A percentile compares a stretch with the other conserved stretches of the same genome.
Evolutionary conservation across 257 asterid genomes (phyloP).

Genomic region (Knoxia roxburghii): DNA sequence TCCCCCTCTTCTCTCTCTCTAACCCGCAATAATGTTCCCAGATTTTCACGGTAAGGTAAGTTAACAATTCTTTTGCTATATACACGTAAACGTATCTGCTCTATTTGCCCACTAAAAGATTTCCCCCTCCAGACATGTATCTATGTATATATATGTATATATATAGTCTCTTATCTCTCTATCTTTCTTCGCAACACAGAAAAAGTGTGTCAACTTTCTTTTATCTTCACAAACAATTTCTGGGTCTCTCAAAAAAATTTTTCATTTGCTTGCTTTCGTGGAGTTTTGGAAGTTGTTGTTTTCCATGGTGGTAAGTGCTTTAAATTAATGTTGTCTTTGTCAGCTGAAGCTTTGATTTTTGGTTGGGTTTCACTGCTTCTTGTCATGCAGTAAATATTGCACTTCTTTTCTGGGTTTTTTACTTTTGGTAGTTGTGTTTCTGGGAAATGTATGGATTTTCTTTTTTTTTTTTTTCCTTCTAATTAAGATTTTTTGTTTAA

Average conservation of each 20-base stretch:
- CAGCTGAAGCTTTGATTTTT: not conserved
- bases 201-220: not conserved
- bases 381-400: constrained; percentile 11
- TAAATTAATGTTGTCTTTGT: not conserved
- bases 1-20: constrained; percentile 24
- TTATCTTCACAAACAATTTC: not conserved
- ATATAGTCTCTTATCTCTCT: not conserved
- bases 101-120: not conserved
- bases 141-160: too few species aligned
- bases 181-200: not conserved
- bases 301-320: not conserved
- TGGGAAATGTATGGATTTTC: not conserved
- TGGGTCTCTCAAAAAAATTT: not conserved
- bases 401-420: not conserved
- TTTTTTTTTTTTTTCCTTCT: not conserved
- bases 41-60: constrained; percentile 28
- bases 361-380: constrained; percentile 1
- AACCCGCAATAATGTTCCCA: constrained; percentile 27
- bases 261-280: not conserved
- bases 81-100: not conserved
- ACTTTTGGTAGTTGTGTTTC: not conserved
- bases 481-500: constrained; percentile 1
- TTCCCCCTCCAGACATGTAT: too few species aligned
- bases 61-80: not conserved
- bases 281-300: not conserved